These are phyloP conservation scores for Pleurotus pulmonarius DNA, from an alignment of 768 basidiomycete genomes.

Conservation along the genomic window DNA sequence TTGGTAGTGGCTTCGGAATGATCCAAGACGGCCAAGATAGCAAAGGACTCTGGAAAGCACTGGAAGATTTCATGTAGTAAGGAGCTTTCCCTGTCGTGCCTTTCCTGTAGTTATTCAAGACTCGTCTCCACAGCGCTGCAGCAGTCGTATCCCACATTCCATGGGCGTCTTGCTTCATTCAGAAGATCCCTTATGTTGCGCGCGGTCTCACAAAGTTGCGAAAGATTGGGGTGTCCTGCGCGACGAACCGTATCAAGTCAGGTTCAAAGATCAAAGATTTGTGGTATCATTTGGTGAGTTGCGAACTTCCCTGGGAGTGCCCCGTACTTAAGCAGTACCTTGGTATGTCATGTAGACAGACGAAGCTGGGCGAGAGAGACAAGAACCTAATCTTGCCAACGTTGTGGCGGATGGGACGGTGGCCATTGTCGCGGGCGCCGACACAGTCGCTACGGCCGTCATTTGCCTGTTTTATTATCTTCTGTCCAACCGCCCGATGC, in stretches of 20 bases:
- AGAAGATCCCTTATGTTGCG: slow-evolving; percentile 26
- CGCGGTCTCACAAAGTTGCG: slow-evolving; percentile 16
- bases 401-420: slow-evolving; percentile 30
- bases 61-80: slow-evolving; percentile 17
- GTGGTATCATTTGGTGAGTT: slow-evolving; percentile 41
- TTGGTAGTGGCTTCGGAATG: slow-evolving; percentile 35
- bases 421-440: slow-evolving; percentile 39
- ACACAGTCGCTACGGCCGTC: slow-evolving; percentile 41
- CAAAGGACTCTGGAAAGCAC: slow-evolving; percentile 14
- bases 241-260: slow-evolving; percentile 14
- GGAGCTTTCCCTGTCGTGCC: neutral
- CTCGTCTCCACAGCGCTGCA: slow-evolving; percentile 8
- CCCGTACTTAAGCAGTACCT: neutral
- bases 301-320: no score
- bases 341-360: slow-evolving; percentile 14
- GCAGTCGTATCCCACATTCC: slow-evolving; percentile 19
- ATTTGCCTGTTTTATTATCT: slow-evolving; percentile 35
- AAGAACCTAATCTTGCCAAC: slow-evolving; percentile 14
- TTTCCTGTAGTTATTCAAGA: neutral
- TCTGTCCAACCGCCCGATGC: slow-evolving; percentile 31
- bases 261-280: slow-evolving; percentile 23
- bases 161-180: slow-evolving; percentile 17
- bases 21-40: slow-evolving; percentile 35
- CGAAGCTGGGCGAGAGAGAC: slow-evolving; percentile 20
- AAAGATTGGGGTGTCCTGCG: slow-evolving; percentile 19